Conservation (phyloP, 1,284 basidiomycete species). For the Entoloma clypeatum region DNA sequence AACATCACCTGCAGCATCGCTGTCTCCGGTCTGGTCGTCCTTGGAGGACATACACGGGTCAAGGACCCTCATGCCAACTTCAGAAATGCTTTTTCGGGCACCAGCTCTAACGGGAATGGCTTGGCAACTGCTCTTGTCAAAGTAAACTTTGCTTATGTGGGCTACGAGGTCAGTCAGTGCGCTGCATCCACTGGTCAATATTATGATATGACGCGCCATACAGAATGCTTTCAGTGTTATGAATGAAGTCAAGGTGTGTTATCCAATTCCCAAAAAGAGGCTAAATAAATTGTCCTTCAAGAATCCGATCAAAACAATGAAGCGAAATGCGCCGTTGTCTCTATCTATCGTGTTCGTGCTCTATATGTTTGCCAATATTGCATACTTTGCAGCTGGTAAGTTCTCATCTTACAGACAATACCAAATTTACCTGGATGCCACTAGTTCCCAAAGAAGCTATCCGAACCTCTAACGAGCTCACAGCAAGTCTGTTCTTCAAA, state of each 20-base stretch:
- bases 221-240: constrained; percentile 37
- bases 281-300: constrained; percentile 9
- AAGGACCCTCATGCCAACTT: constrained; percentile 48
- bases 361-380: constrained; percentile 46
- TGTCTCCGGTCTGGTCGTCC: constrained; percentile 44
- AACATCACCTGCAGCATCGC: constrained; percentile 28
- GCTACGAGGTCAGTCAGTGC: constrained; percentile 36
- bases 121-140: constrained; percentile 42
- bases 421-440: constrained; percentile 24
- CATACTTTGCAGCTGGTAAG: constrained; percentile 36
- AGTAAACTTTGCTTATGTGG: constrained; percentile 42
- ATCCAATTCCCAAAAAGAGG: too few relatives aligned
- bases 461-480: too few relatives aligned
- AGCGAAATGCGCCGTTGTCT: constrained; percentile 41
- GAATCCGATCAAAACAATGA: constrained; percentile 33
- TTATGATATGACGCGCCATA: constrained; percentile 7
- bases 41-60: constrained; percentile 43
- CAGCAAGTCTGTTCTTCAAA: too few relatives aligned
- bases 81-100: constrained; percentile 43
- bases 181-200: neutral
- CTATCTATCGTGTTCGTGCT: constrained; percentile 40
- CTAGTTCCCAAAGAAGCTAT: constrained; percentile 43
- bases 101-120: constrained; percentile 39
- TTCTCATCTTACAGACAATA: neutral
- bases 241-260: constrained; percentile 36